Evolutionary conservation across 2,329 filamentous ascomycete genomes (phyloP), one percentile per base, ranked within the genome.

Genomic region (Juglanconis oblonga): DNA sequence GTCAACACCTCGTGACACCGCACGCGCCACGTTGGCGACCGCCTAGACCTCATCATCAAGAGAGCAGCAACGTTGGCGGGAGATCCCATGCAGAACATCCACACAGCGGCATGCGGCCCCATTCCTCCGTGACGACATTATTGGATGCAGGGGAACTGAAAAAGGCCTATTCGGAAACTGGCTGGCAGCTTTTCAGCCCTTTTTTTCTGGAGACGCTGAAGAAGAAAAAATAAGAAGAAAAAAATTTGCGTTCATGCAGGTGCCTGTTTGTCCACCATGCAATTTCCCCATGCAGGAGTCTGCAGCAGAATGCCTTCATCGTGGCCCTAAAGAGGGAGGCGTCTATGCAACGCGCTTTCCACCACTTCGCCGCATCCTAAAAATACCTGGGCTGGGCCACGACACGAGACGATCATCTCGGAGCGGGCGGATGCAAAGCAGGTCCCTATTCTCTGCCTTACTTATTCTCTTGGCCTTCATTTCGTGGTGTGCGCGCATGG

Each of bases 281-380:
- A 62, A 62, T 62, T 62, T 60, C 61, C 61, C 61, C 33, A 54
- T 62, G 61, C 61, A 62, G 61, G 59, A 62, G 36, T 57, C 57
- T 62, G 58, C 61, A 62, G 61, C 57, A 61, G 55, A 45, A 61
- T 36, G 57, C 45, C 57, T 62, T 58, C 61, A 62, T 62, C 51
- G 29, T 35, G 35, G 52, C 48, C 57, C 57, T 17, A n/a, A 45
- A 45, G 42, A 45, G 54, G 54, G 47, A 57, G 54, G 54, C 54
- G 45, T 17, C 47, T 32, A 40, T 57, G 45, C 54, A 35, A 50
- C 49, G 17, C 35, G 17, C 33, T 17, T 45, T 31, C 33, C 44
- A 32, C 35, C 44, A 40, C 38, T 40, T 3, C n/a, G 38, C 38
- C 38, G 38, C 38, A 40, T 9, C 10, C 9, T 40, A 14, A 9